Evolutionary conservation across 176 grass and related monocot genomes (phyloP).

Genomic region (Aegilops speltoides): DNA sequence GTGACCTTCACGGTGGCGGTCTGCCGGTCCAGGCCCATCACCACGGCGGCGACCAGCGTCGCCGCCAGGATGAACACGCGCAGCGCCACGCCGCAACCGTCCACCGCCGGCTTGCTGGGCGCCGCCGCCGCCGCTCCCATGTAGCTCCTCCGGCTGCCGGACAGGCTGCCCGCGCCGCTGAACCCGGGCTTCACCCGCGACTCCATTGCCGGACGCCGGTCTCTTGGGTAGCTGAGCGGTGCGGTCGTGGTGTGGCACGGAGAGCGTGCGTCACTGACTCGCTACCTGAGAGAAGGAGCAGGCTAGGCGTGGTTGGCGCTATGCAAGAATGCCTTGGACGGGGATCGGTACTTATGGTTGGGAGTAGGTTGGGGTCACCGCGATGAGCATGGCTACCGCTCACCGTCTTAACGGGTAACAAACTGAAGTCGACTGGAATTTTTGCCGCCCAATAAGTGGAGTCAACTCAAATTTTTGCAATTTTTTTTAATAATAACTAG

Average conservation of each 20-base stretch:
- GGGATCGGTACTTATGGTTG: background rate
- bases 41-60: constrained; percentile 55
- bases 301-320: background rate
- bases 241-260: constrained; percentile 8
- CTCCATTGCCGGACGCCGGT: constrained; percentile 39
- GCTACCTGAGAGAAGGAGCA: background rate
- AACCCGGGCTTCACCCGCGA: constrained; percentile 48
- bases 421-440: background rate
- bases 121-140: background rate
- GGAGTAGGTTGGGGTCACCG: background rate
- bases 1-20: constrained; percentile 34
- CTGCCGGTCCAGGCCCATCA: constrained; percentile 67
- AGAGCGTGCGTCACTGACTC: background rate
- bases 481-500: too few species aligned
- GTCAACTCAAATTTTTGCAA: too few species aligned
- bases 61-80: constrained; percentile 40
- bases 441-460: background rate
- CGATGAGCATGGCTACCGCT: background rate
- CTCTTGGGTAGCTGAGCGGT: background rate
- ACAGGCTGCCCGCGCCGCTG: constrained; percentile 26
- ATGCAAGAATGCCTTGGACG: background rate
- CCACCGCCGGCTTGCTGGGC: background rate
- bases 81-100: constrained; percentile 34
- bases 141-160: constrained; percentile 34
- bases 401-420: background rate